Conservation (phyloP, 306 rosid genomes). For the Trichosanthes cucumerina region DNA sequence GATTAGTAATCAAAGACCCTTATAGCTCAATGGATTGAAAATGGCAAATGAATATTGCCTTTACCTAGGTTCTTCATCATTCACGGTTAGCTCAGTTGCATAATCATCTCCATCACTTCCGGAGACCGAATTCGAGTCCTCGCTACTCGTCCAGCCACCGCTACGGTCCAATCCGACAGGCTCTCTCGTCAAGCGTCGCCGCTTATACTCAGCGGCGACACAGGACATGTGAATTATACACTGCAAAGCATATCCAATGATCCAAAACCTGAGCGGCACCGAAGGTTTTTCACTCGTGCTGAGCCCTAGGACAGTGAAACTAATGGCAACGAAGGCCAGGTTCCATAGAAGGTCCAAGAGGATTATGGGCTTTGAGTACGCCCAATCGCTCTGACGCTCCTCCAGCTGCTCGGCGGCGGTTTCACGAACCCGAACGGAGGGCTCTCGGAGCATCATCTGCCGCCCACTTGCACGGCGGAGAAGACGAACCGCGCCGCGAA, state of each 20-base stretch:
- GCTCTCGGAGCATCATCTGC: slow-evolving; percentile 69
- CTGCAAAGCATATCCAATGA: slow-evolving; percentile 50
- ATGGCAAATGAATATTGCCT: background rate
- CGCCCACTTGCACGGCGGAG: slow-evolving; percentile 59
- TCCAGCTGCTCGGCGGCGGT: slow-evolving; percentile 78
- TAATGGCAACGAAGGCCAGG: slow-evolving; percentile 36
- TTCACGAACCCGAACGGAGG: slow-evolving; percentile 64
- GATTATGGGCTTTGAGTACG: slow-evolving; percentile 54
- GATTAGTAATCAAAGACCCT: background rate
- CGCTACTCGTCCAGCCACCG: slow-evolving; percentile 24
- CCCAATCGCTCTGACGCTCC: slow-evolving; percentile 72
- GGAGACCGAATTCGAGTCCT: slow-evolving; percentile 36
- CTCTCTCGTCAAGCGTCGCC: slow-evolving; percentile 17
- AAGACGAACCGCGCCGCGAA: slow-evolving; percentile 40
- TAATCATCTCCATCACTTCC: slow-evolving; percentile 43
- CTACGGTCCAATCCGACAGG: slow-evolving; percentile 6
- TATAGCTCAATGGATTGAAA: background rate
- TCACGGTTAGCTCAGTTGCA: slow-evolving; percentile 17
- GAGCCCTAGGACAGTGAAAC: slow-evolving; percentile 32
- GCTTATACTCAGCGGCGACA: slow-evolving; percentile 38
- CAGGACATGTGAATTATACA: slow-evolving; percentile 46
- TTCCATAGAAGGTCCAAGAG: slow-evolving; percentile 62
- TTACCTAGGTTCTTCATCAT: slow-evolving; percentile 42
- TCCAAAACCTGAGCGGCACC: slow-evolving; percentile 74
- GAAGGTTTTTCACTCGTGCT: slow-evolving; percentile 48